phyloP scores from a whole-genome alignment of 2,329 filamentous ascomycete genomes.

The Stachybotrys echinatus region DNA sequence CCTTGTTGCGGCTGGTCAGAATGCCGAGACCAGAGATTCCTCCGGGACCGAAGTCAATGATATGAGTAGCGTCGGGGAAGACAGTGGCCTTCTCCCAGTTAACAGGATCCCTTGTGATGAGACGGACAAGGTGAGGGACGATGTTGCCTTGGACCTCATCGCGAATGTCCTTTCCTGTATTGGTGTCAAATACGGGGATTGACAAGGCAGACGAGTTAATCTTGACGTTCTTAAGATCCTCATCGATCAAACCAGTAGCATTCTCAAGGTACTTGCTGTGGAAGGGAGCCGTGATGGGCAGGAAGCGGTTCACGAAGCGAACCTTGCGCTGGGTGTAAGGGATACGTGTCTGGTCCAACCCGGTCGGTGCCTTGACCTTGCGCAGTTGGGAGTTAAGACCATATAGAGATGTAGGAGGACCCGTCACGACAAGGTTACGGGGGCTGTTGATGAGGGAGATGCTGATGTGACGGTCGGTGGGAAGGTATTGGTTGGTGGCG shows the following conservation, averaged over 20 bases:
- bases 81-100: constrained; percentile 95
- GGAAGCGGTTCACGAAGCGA: constrained; percentile 92
- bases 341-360: constrained; percentile 88
- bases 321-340: constrained; percentile 95
- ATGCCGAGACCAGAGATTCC: constrained; percentile 95
- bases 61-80: constrained; percentile 87
- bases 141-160: constrained; percentile 67
- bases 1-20: constrained; percentile 97
- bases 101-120: constrained; percentile 92
- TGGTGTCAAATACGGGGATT: constrained; percentile 86
- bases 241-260: constrained; percentile 75
- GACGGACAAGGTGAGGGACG: constrained; percentile 77
- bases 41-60: constrained; percentile 93
- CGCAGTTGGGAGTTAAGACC: constrained; percentile 92
- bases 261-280: constrained; percentile 90
- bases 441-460: constrained; percentile 97
- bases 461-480: constrained; percentile 84
- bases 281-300: constrained; percentile 96
- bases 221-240: constrained; percentile 77
- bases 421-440: constrained; percentile 93
- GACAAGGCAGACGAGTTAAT: constrained; percentile 70
- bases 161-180: constrained; percentile 80
- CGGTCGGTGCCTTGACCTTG: constrained; percentile 97
- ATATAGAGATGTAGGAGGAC: constrained; percentile 91
- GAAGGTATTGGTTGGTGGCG: constrained; percentile 93